Evolutionary conservation across 345 rosid species (phyloP).

Genomic region (Pelargonium nanum): DNA sequence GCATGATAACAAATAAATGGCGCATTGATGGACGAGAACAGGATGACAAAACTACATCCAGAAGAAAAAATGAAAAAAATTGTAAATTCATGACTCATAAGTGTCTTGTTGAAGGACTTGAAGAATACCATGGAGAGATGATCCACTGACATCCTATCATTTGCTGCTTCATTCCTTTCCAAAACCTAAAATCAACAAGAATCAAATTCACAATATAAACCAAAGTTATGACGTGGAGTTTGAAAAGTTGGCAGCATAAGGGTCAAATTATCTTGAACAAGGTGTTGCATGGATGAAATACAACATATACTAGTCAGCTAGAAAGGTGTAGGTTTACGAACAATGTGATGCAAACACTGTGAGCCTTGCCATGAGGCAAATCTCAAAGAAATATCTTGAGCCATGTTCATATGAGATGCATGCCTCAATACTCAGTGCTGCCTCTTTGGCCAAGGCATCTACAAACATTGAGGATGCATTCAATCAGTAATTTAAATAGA

Average conservation of each 20-base stretch:
- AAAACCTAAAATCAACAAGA: constrained; percentile 45
- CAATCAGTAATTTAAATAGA: constrained; percentile 4
- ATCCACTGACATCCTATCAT: constrained; percentile 43
- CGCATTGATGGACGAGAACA: no score
- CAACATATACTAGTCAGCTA: neutral
- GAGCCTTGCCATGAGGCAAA: neutral
- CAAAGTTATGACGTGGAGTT: neutral
- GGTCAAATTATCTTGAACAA: neutral
- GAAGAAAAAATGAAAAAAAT: constrained; percentile 1
- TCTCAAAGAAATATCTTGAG: neutral
- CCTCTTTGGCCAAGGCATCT: constrained; percentile 5
- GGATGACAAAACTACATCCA: neutral
- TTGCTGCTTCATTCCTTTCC: constrained; percentile 35
- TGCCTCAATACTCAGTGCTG: constrained; percentile 6
- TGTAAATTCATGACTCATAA: neutral
- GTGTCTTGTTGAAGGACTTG: neutral
- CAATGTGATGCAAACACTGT: neutral
- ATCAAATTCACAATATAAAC: constrained; percentile 1
- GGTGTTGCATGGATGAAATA: neutral
- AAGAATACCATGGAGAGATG: constrained; percentile 56
- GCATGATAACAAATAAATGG: neutral
- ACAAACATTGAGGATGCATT: constrained; percentile 5
- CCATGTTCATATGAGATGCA: constrained; percentile 2
- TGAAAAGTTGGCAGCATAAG: neutral
- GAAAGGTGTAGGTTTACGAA: neutral